Percentiles rank a stretch among this genome's conserved stretches.
phyloP scores from a whole-genome alignment of 345 rosid species.

The Eucalyptus camaldulensis region DNA sequence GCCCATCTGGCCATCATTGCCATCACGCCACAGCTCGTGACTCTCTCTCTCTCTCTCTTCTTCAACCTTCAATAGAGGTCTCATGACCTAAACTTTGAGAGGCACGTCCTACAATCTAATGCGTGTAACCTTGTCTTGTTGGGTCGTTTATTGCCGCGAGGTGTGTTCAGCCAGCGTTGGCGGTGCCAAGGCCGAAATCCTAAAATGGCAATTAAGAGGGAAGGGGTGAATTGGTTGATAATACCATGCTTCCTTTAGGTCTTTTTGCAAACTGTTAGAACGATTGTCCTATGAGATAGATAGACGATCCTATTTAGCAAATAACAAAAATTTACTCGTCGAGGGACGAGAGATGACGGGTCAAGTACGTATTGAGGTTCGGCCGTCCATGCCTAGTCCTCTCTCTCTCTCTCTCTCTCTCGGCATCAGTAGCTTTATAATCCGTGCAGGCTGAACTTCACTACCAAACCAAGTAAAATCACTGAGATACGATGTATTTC shows the following conservation, averaged over 20 bases:
- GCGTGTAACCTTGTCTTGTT: not conserved
- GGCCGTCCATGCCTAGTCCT: not conserved
- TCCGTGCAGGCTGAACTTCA: not conserved
- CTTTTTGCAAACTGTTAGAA: not conserved
- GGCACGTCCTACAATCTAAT: not conserved
- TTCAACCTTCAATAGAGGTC: not conserved
- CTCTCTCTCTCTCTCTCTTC: not conserved
- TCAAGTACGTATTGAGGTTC: not conserved
- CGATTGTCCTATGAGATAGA: not conserved
- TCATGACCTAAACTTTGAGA: not conserved
- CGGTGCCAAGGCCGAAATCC: not conserved
- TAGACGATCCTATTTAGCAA: not conserved
- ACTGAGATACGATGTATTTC: not conserved
- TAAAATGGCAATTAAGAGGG: not conserved
- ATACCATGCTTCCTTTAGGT: not conserved
- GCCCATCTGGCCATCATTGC: not conserved
- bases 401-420: not conserved
- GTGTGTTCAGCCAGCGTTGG: not conserved
- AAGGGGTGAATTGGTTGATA: not conserved
- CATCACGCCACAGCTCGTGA: not conserved
- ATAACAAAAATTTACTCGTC: not conserved
- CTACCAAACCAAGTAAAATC: not conserved
- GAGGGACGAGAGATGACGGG: not conserved
- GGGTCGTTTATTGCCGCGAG: not conserved
- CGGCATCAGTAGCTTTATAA: fast-evolving